phyloP scores from a whole-genome alignment of 192 early-diverging fungal genomes.

The Pilaira anomala region DNA sequence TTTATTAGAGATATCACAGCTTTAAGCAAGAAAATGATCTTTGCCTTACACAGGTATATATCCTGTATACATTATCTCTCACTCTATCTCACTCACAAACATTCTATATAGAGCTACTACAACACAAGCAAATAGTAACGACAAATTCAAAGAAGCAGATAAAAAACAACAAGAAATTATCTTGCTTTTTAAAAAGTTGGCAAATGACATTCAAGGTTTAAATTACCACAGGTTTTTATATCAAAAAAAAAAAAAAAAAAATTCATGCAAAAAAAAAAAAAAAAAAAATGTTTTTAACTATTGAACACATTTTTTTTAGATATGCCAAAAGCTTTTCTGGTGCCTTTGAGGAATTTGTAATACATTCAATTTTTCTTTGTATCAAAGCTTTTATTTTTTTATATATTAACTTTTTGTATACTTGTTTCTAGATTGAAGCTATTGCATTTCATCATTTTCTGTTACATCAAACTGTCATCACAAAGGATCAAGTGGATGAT shows the following conservation, averaged over 20 bases:
- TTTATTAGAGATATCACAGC: slow-evolving; percentile 11
- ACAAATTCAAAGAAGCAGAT: background rate
- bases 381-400: background rate
- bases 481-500: background rate
- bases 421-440: slow-evolving; percentile 13
- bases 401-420: background rate
- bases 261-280: background rate
- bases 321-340: slow-evolving; percentile 12
- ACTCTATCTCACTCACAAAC: background rate
- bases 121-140: background rate
- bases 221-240: slow-evolving; percentile 2
- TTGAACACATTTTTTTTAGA: background rate
- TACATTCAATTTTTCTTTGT: background rate
- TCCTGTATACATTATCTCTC: no score
- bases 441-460: slow-evolving; percentile 10
- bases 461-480: slow-evolving; percentile 2
- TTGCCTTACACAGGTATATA: slow-evolving; percentile 10
- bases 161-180: slow-evolving; percentile 14
- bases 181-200: background rate
- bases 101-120: background rate
- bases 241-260: background rate
- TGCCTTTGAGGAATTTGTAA: slow-evolving; percentile 19
- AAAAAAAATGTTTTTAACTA: background rate
- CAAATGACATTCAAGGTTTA: slow-evolving; percentile 9
- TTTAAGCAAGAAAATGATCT: slow-evolving; percentile 11